Evolutionary conservation across 805 yeast genomes (phyloP).

Genomic region (Kuraishia ogatae): DNA sequence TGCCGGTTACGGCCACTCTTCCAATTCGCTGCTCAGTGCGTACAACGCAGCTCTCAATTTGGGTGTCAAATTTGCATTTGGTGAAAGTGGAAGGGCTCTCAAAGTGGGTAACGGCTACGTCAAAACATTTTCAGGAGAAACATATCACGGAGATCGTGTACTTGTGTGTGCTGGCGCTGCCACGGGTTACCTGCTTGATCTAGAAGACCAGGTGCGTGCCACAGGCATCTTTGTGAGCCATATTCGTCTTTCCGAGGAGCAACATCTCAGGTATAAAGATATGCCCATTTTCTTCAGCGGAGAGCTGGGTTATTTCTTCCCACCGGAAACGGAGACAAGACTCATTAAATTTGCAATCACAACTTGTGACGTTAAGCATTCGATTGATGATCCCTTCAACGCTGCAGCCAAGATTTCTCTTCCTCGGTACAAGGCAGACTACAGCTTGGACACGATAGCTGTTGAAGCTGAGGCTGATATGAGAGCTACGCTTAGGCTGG

Average conservation of each 20-base stretch:
- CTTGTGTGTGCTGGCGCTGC: constrained; percentile 29
- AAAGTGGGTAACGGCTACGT: constrained; percentile 5
- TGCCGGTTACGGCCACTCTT: constrained; percentile 21
- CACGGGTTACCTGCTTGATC: constrained; percentile 23
- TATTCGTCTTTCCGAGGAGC: constrained; percentile 24
- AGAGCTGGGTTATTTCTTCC: constrained; percentile 35
- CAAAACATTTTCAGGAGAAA: constrained; percentile 15
- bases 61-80: constrained; percentile 15
- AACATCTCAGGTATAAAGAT: constrained; percentile 23
- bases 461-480: constrained; percentile 16
- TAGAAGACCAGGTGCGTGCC: constrained; percentile 22
- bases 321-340: constrained; percentile 31
- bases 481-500: constrained; percentile 15
- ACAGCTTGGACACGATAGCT: constrained; percentile 24
- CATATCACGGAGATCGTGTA: constrained; percentile 20
- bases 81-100: constrained; percentile 8
- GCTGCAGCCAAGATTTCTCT: constrained; percentile 12
- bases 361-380: constrained; percentile 12
- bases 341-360: constrained; percentile 28
- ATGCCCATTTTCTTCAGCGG: constrained; percentile 35
- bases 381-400: constrained; percentile 19
- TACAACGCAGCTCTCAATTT: constrained; percentile 9
- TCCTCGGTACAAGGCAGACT: constrained; percentile 24
- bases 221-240: constrained; percentile 29
- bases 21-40: constrained; percentile 15